Evolutionary conservation across 345 rosid genomes (phyloP).

Genomic region (Hibiscus syriacus): DNA sequence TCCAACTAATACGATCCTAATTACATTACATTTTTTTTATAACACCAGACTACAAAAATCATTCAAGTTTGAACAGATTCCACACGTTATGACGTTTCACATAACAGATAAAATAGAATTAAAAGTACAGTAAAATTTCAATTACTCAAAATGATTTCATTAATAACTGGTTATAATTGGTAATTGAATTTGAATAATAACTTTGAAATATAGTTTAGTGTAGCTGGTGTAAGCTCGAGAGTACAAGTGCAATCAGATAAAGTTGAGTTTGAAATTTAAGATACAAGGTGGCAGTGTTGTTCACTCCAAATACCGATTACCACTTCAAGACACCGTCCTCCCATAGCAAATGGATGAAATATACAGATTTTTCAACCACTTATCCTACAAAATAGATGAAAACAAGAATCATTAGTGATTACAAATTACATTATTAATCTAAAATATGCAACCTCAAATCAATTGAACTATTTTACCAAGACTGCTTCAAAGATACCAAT

Average conservation of each 20-base stretch:
- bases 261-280: neutral
- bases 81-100: no score
- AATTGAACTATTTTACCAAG: no score
- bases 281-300: neutral
- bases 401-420: neutral
- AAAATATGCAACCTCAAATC: no score
- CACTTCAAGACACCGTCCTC: conserved; percentile 67
- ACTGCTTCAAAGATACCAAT: no score
- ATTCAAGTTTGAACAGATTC: no score
- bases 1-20: neutral
- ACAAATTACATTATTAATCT: no score
- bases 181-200: neutral
- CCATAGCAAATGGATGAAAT: conserved; percentile 85
- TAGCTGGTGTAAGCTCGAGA: neutral
- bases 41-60: no score
- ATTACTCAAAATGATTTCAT: neutral
- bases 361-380: conserved; percentile 69
- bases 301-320: neutral
- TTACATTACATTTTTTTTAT: neutral
- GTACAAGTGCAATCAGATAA: neutral
- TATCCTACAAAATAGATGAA: neutral
- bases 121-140: no score
- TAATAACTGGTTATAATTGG: neutral
- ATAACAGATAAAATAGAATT: no score
- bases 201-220: no score